These are phyloP conservation scores for Forsythia viridissima DNA, from an alignment of 257 asterid species.

Conservation along the genomic window DNA sequence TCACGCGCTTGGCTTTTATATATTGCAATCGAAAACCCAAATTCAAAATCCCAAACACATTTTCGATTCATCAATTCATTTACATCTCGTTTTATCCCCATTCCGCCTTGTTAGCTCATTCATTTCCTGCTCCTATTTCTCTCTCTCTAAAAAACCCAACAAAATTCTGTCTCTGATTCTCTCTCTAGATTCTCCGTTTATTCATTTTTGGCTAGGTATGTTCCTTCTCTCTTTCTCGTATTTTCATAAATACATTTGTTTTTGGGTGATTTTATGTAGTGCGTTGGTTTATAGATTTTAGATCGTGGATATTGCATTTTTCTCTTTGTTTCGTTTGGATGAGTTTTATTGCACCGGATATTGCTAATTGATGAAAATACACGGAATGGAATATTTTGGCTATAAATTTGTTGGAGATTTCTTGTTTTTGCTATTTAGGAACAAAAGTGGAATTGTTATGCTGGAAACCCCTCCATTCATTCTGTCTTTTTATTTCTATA, in stretches of 20 bases:
- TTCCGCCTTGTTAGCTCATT: slow-evolving; percentile 10
- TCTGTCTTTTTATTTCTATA: background rate
- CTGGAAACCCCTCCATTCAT: background rate
- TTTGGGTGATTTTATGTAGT: background rate
- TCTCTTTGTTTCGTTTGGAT: background rate
- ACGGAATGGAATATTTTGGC: background rate
- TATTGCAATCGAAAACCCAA: background rate
- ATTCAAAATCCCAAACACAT: background rate
- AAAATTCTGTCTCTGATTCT: background rate
- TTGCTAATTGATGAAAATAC: background rate
- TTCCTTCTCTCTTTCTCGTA: slow-evolving; percentile 8
- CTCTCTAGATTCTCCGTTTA: background rate
- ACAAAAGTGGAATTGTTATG: background rate
- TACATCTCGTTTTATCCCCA: slow-evolving; percentile 6
- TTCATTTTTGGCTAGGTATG: slow-evolving; percentile 9
- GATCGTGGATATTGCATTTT: slow-evolving; percentile 27
- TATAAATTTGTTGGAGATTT: background rate
- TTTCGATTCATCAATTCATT: background rate
- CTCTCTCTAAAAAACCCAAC: background rate
- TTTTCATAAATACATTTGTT: background rate
- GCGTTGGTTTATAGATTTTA: slow-evolving; percentile 6
- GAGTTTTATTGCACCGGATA: background rate
- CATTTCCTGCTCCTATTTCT: slow-evolving; percentile 2
- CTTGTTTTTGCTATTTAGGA: background rate
- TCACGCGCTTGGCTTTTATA: background rate